These are phyloP conservation scores for Ricinus communis DNA, from an alignment of 345 rosid species.

Conservation along the genomic window DNA sequence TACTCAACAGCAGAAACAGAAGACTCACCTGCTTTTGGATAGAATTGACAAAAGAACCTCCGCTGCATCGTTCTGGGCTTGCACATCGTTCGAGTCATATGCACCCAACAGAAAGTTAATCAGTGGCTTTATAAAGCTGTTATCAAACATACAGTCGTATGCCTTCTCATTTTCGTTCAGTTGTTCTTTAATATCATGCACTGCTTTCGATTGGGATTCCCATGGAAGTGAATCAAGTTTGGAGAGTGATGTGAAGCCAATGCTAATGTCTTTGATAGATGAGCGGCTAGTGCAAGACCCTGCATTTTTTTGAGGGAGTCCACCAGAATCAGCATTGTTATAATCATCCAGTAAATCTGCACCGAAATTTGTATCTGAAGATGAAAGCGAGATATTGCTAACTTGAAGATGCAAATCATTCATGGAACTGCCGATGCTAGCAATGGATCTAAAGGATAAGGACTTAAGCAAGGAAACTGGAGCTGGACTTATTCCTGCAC, in stretches of 20 bases:
- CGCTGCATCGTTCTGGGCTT: conserved; percentile 34
- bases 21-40: conserved; percentile 32
- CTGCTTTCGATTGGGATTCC: conserved; percentile 31
- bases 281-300: neutral
- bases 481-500: neutral
- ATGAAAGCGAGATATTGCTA: conserved; percentile 26
- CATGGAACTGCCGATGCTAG: conserved; percentile 42
- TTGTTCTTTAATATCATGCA: conserved; percentile 31
- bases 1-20: neutral
- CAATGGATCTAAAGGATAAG: conserved; percentile 28
- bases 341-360: conserved; percentile 5
- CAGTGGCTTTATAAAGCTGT: conserved; percentile 23
- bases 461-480: conserved; percentile 2
- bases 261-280: conserved; percentile 1
- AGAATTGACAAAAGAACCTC: conserved; percentile 38
- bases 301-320: conserved; percentile 16
- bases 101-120: conserved; percentile 39
- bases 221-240: conserved; percentile 31
- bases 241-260: conserved; percentile 14
- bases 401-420: conserved; percentile 25
- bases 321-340: neutral
- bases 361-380: conserved; percentile 20
- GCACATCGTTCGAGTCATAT: conserved; percentile 20
- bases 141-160: conserved; percentile 10
- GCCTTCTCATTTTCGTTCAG: conserved; percentile 17